Percentiles rank a stretch among this genome's conserved stretches.
Conservation (phyloP, 2,329 filamentous ascomycete genomes). For the Chrysoporthe puriensis region DNA sequence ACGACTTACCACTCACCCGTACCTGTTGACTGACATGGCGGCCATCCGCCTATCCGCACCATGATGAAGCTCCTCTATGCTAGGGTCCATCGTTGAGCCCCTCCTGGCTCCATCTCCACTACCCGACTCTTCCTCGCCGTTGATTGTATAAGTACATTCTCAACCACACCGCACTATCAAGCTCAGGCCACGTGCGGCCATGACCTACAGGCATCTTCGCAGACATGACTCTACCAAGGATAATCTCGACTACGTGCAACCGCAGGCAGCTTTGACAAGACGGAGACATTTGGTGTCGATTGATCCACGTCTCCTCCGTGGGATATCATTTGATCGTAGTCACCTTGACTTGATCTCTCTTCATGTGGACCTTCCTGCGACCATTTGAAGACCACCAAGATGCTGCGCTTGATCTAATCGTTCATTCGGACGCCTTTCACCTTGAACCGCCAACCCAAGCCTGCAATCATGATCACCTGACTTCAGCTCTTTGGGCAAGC, state of each 20-base stretch:
- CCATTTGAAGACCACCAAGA: slow-evolving; percentile 14
- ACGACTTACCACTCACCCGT: slow-evolving; percentile 20
- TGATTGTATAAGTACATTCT: slow-evolving; percentile 25
- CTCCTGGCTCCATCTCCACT: slow-evolving; percentile 20
- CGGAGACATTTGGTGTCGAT: slow-evolving; percentile 21
- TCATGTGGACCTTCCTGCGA: slow-evolving; percentile 13
- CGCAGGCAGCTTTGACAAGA: slow-evolving; percentile 11
- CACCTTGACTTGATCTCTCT: slow-evolving; percentile 18
- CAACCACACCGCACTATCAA: slow-evolving; percentile 9
- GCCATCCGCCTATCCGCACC: slow-evolving; percentile 24
- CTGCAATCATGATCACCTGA: slow-evolving; percentile 20
- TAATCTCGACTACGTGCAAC: slow-evolving; percentile 21
- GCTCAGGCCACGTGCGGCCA: slow-evolving; percentile 12
- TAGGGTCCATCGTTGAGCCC: slow-evolving; percentile 22
- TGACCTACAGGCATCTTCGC: slow-evolving; percentile 10
- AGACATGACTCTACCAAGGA: slow-evolving; percentile 13
- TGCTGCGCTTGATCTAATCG: slow-evolving; percentile 23
- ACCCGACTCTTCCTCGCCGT: slow-evolving; percentile 23
- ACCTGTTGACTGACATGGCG: slow-evolving; percentile 28
- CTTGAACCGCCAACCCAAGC: slow-evolving; percentile 2
- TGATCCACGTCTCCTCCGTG: slow-evolving; percentile 20
- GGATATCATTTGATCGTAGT: slow-evolving; percentile 27
- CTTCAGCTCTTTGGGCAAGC: slow-evolving; percentile 12
- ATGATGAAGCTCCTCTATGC: slow-evolving; percentile 27
- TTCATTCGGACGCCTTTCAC: slow-evolving; percentile 8